phyloP scores from a whole-genome alignment of 768 basidiomycete genomes.

The Boletus rex-veris region DNA sequence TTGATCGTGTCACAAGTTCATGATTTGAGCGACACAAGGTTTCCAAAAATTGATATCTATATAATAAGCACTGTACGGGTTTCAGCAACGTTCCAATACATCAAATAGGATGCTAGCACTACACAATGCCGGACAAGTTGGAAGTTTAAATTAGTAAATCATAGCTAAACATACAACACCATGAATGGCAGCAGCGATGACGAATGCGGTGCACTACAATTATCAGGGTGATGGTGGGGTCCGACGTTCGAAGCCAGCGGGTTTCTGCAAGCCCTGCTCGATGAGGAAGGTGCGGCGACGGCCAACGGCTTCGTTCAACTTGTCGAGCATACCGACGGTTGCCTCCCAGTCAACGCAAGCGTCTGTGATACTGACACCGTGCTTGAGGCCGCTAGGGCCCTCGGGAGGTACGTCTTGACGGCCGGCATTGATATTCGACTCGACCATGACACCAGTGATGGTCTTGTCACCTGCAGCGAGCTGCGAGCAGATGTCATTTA shows the following conservation, averaged over 20 bases:
- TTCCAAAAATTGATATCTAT: no score
- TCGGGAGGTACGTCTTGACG: slow-evolving; percentile 81
- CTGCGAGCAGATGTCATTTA: slow-evolving; percentile 70
- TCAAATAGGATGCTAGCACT: neutral
- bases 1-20: no score
- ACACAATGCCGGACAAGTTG: neutral
- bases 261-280: slow-evolving; percentile 23
- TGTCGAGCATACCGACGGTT: slow-evolving; percentile 72
- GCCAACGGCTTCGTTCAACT: slow-evolving; percentile 50
- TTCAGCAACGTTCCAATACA: neutral
- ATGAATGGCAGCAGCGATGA: neutral
- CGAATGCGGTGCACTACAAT: neutral
- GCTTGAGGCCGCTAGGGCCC: slow-evolving; percentile 66
- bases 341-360: slow-evolving; percentile 86
- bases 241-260: slow-evolving; percentile 27
- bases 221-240: slow-evolving; percentile 12
- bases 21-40: no score
- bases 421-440: slow-evolving; percentile 90
- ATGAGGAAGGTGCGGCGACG: slow-evolving; percentile 26
- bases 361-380: slow-evolving; percentile 87
- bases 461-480: slow-evolving; percentile 60
- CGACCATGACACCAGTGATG: slow-evolving; percentile 97
- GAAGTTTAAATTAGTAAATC: neutral
- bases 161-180: slow-evolving; percentile 7
- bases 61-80: no score